phyloP scores from a whole-genome alignment of 2,329 filamentous ascomycete species.

The Sporothrix brasiliensis region DNA sequence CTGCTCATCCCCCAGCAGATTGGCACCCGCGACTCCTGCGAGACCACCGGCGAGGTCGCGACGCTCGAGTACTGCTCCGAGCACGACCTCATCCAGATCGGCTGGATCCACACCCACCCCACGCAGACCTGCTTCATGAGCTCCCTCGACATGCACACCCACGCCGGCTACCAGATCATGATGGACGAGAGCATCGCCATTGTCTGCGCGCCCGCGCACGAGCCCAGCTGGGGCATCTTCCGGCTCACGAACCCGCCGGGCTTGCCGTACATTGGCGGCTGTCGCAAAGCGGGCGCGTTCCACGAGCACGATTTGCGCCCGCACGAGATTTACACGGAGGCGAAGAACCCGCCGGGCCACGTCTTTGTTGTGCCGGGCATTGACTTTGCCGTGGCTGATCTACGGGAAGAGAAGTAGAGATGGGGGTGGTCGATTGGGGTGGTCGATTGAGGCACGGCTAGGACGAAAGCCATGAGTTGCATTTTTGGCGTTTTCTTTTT shows the following conservation, averaged over 20 bases:
- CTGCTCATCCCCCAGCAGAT: conserved; percentile 90
- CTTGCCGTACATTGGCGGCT: conserved; percentile 79
- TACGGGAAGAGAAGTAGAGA: conserved; percentile 44
- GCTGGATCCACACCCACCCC: conserved; percentile 98
- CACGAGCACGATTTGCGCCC: conserved; percentile 64
- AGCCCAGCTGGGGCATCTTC: conserved; percentile 84
- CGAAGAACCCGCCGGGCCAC: conserved; percentile 66
- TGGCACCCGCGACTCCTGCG: conserved; percentile 89
- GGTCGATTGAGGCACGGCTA: not conserved
- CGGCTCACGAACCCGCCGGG: conserved; percentile 91
- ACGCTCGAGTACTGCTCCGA: conserved; percentile 88
- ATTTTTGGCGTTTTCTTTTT: conserved; percentile 11
- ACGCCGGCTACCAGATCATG: conserved; percentile 94
- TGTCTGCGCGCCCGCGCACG: conserved; percentile 84
- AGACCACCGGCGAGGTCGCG: conserved; percentile 82
- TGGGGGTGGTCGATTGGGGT: not conserved
- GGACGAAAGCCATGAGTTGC: not conserved
- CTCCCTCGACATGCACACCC: conserved; percentile 88
- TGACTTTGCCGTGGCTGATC: conserved; percentile 61
- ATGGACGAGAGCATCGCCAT: conserved; percentile 95
- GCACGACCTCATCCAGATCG: conserved; percentile 81
- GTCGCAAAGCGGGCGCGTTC: conserved; percentile 77
- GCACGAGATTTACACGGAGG: conserved; percentile 76
- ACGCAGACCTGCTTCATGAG: conserved; percentile 98
- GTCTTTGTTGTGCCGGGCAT: conserved; percentile 69